A percentile compares a stretch with the other conserved stretches of the same genome.
Conservation (phyloP, 345 rosid species). For the Angophora floribunda region DNA sequence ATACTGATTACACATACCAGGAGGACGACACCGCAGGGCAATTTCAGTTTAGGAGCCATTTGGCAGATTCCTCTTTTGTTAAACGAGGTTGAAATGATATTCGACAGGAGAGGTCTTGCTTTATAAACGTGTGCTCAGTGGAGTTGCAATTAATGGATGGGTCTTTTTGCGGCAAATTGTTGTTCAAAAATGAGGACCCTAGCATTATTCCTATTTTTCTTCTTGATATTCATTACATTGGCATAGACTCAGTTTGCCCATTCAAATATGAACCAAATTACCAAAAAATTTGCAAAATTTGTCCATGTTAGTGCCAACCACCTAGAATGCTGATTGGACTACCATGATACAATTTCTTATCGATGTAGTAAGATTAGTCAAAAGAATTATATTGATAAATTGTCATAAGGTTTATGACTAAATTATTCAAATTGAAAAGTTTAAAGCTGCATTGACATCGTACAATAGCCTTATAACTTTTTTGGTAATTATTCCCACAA, state of each 20-base stretch:
- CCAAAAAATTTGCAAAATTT: neutral
- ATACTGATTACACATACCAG: neutral
- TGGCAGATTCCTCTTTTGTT: neutral
- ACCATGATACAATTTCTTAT: neutral
- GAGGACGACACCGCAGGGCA: neutral
- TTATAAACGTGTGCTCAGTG: neutral
- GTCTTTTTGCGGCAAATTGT: neutral
- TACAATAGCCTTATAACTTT: neutral
- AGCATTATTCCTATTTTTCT: neutral
- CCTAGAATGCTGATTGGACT: neutral
- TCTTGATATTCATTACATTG: neutral
- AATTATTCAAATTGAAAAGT: neutral
- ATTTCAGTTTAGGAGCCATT: neutral
- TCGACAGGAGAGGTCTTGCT: neutral
- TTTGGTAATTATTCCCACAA: neutral
- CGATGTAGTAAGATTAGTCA: neutral
- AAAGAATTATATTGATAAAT: neutral
- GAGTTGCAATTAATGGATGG: neutral
- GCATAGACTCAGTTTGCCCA: neutral
- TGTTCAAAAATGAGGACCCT: neutral
- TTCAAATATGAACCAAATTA: neutral
- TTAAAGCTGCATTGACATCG: neutral
- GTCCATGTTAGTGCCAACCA: neutral
- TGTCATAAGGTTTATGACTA: fast-evolving
- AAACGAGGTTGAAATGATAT: neutral